A percentile compares a stretch with the other conserved stretches of the same genome.
Conservation (phyloP, 306 rosid genomes). For the Prunus campanulata region DNA sequence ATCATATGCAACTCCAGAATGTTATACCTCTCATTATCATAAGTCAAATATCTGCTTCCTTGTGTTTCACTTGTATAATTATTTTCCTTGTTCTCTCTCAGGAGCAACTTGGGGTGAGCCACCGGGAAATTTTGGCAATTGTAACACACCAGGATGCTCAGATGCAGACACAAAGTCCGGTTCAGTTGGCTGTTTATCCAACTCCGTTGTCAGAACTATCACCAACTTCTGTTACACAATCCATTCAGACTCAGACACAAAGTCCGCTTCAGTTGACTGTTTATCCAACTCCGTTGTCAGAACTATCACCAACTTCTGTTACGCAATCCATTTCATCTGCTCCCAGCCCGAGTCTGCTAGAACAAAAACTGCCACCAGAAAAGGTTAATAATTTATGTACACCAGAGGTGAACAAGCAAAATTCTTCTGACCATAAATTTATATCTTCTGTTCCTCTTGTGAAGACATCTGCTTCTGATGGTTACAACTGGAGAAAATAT, state of each 20-base stretch:
- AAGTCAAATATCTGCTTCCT: neutral
- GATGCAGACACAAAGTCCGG: slow-evolving; percentile 42
- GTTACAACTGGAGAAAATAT: slow-evolving; percentile 97
- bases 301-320: slow-evolving; percentile 71
- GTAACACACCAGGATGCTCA: slow-evolving; percentile 34
- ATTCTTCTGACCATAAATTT: slow-evolving; percentile 42
- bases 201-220: slow-evolving; percentile 47
- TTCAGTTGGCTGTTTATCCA: slow-evolving; percentile 39
- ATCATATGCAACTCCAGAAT: neutral
- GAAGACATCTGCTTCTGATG: slow-evolving; percentile 75
- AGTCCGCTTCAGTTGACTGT: slow-evolving; percentile 39
- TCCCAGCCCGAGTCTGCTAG: slow-evolving; percentile 41
- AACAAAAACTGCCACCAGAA: slow-evolving; percentile 34
- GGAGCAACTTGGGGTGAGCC: slow-evolving; percentile 47
- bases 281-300: slow-evolving; percentile 43
- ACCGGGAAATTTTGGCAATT: slow-evolving; percentile 33
- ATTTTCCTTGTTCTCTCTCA: slow-evolving; percentile 24
- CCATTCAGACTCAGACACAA: slow-evolving; percentile 44
- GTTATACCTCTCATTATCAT: neutral
- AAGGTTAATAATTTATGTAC: slow-evolving; percentile 24
- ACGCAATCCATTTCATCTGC: slow-evolving; percentile 64
- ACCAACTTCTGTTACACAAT: slow-evolving; percentile 77
- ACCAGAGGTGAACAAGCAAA: slow-evolving; percentile 32
- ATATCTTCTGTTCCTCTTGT: slow-evolving; percentile 42
- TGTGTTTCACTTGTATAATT: neutral